Evolutionary conservation across 129 eudicot species (phyloP).

Genomic region (Flaveria ramosissima): DNA sequence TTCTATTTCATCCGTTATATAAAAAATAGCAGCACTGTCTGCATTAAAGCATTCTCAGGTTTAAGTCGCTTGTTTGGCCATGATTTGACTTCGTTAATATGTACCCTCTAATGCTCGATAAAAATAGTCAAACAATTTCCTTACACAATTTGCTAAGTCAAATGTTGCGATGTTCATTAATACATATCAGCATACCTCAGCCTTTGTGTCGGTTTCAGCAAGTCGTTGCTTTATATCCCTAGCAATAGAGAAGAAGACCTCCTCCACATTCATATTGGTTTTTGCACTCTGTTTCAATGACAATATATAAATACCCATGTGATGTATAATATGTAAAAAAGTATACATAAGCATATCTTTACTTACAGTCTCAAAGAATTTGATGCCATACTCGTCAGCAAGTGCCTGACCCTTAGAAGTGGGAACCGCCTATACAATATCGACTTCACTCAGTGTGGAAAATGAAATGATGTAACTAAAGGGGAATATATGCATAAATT

Average conservation of each 20-base stretch:
- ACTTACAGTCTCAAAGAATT: slow-evolving; percentile 91
- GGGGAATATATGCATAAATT: not conserved
- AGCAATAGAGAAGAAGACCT: slow-evolving; percentile 84
- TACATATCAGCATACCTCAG: slow-evolving; percentile 57
- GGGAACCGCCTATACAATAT: slow-evolving; percentile 71
- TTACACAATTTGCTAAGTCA: not conserved
- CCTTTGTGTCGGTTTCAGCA: slow-evolving; percentile 77
- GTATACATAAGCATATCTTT: not conserved
- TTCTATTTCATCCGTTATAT: not conserved
- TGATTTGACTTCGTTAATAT: not conserved
- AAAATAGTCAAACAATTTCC: not conserved
- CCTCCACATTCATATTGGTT: slow-evolving; percentile 89
- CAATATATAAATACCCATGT: not conserved
- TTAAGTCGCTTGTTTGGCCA: not conserved
- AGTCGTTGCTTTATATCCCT: slow-evolving; percentile 90
- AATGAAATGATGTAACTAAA: slow-evolving; percentile 11
- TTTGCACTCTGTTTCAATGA: slow-evolving; percentile 76
- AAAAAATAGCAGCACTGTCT: not conserved
- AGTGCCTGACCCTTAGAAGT: slow-evolving; percentile 92
- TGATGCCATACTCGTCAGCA: slow-evolving; percentile 93
- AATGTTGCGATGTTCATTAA: not conserved
- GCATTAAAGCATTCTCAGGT: not conserved
- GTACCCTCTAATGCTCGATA: not conserved
- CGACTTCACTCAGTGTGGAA: slow-evolving; percentile 14
- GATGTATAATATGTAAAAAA: slow-evolving; percentile 15